Base-by-base conservation (phyloP, 1,139 yeast genomes). In the Blastobotrys ciferrii region DNA sequence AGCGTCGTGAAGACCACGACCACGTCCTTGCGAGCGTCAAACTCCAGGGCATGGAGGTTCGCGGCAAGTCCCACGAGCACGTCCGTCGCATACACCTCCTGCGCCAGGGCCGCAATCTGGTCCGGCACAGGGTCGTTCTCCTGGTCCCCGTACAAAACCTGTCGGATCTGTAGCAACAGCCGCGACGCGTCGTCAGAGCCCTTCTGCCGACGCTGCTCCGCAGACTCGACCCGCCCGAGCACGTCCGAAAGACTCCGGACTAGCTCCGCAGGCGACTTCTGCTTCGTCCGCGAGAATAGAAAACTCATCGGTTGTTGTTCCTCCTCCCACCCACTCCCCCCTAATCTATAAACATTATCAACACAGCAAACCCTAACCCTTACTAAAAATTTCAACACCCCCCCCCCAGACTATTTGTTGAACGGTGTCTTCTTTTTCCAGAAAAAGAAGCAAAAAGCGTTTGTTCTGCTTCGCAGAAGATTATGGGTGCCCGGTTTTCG, bases 1-100 rank as follows among this genome's bases (percentile, higher is more conserved):
- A 94, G 74, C 2, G 89, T 81, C 58, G 83, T 80, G 64, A 88
- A 89, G 47, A 92, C 67, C 12, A 80, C 73, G 11, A 81, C 77
- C 13, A 88, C 95, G 59, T 87, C 95, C 62, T 91, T 89, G 51
- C 96, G 75, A 37, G 95, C 81, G 64, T 92, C 98, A 66, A 92
- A 91, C 57, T 88, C 97, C 49, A 92, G 74, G 38, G 76, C 75
- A 13, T 72, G 71, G 52, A 92, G 71, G 58, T 82, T 77, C 32
- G 70, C 65, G 15, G 87, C 73, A 51, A 92, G 68, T 32, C 76
- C 73, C 55, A 77, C 77, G 35, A 92, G 75, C 49, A 86, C 72
- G 64, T 89, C 95, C 0, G 86, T 73, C n/a, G 78, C 64, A 59
- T 85, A 84, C 1, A 86, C 78, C 58, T 88, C 95, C 58, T 84